Conservation (phyloP, 805 yeast species). For the Candida ortonii region DNA sequence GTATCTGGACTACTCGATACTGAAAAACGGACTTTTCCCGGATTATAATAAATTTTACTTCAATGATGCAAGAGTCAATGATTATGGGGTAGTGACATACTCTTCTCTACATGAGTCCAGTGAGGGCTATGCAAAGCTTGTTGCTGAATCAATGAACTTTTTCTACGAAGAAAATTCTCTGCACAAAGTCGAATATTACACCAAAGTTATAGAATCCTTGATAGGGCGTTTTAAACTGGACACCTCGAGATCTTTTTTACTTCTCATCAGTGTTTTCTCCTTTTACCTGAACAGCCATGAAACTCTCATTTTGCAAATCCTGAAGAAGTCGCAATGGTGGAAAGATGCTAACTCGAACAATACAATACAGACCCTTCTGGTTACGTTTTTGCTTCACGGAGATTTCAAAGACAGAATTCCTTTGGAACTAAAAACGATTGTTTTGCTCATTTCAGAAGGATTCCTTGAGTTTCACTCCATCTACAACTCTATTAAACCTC, state of each 20-base stretch:
- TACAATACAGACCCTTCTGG: slow-evolving; percentile 22
- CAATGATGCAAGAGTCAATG: slow-evolving; percentile 29
- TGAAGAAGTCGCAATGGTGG: slow-evolving; percentile 67
- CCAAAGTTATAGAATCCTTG: slow-evolving; percentile 49
- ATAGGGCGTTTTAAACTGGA: slow-evolving; percentile 79
- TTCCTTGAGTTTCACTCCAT: slow-evolving; percentile 62
- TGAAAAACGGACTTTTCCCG: slow-evolving; percentile 29
- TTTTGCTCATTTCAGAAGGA: slow-evolving; percentile 61
- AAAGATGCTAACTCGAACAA: slow-evolving; percentile 10
- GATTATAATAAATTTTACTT: slow-evolving; percentile 30
- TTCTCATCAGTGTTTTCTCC: slow-evolving; percentile 53
- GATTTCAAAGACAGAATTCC: slow-evolving; percentile 33
- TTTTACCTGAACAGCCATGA: slow-evolving; percentile 43
- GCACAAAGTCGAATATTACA: slow-evolving; percentile 42
- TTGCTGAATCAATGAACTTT: slow-evolving; percentile 46
- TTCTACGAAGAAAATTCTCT: slow-evolving; percentile 39
- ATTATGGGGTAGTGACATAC: slow-evolving; percentile 36
- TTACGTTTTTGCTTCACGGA: slow-evolving; percentile 36
- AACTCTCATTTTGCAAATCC: slow-evolving; percentile 45
- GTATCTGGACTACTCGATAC: slow-evolving; percentile 26
- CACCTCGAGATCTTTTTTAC: slow-evolving; percentile 63
- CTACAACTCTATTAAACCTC: slow-evolving; percentile 55
- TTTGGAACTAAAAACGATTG: slow-evolving; percentile 35
- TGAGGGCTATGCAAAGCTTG: slow-evolving; percentile 72
- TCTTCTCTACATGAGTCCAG: slow-evolving; percentile 70